Conservation (phyloP, 169 alveolate genomes). For the Plasmodium gallinaceum region DNA sequence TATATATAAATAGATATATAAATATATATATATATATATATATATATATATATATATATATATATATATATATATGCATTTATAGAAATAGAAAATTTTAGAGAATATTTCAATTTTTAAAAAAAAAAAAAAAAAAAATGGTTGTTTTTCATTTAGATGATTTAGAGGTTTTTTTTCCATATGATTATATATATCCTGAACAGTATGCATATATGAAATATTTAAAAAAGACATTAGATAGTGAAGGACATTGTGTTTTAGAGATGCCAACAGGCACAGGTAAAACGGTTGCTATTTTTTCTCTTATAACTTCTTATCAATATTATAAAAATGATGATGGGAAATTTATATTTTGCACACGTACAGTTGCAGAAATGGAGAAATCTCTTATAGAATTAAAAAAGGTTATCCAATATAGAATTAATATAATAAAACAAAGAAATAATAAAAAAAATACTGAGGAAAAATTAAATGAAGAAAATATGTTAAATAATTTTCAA, state of each 20-base stretch:
- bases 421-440: conserved; percentile 20
- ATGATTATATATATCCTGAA: conserved; percentile 95
- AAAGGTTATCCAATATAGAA: conserved; percentile 90
- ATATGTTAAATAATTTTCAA: background rate
- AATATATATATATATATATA: background rate
- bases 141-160: conserved; percentile 92
- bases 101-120: too few relatives aligned
- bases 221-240: conserved; percentile 91
- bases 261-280: conserved; percentile 99
- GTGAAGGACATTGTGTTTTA: conserved; percentile 96
- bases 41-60: background rate
- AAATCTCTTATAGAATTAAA: conserved; percentile 96
- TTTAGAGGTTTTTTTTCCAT: conserved; percentile 95
- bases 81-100: too few relatives aligned
- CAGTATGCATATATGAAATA: conserved; percentile 94
- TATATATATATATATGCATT: background rate
- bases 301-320: conserved; percentile 94
- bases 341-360: conserved; percentile 93
- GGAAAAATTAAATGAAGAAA: conserved; percentile 79
- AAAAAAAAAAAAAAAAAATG: conserved; percentile 61
- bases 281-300: conserved; percentile 96
- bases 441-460: conserved; percentile 19
- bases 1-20: too few relatives aligned
- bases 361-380: conserved; percentile 99
- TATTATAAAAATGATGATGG: conserved; percentile 89